phyloP scores from a whole-genome alignment of 805 yeast species.

The Brettanomyces naardenensis region DNA sequence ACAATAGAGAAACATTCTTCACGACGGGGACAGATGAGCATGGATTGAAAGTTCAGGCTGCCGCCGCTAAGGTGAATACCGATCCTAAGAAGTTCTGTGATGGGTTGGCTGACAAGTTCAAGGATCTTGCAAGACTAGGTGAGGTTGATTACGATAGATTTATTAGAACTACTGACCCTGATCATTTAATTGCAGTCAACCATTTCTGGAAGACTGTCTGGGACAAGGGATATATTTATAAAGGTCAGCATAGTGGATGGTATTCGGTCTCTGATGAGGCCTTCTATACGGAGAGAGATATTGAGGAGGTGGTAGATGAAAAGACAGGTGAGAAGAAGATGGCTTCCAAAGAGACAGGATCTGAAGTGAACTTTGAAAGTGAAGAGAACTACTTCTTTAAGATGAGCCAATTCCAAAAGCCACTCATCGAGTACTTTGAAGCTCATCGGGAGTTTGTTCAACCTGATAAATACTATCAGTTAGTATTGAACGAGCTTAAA shows the following conservation, averaged over 20 bases:
- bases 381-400: constrained; percentile 87
- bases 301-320: constrained; percentile 33
- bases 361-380: constrained; percentile 63
- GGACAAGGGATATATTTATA: constrained; percentile 60
- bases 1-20: constrained; percentile 38
- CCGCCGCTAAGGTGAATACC: constrained; percentile 48
- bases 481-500: constrained; percentile 52
- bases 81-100: constrained; percentile 70
- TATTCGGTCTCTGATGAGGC: constrained; percentile 92
- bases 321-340: constrained; percentile 23
- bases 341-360: constrained; percentile 62
- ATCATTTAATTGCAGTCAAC: constrained; percentile 60
- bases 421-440: constrained; percentile 42
- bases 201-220: constrained; percentile 61
- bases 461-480: constrained; percentile 51
- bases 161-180: constrained; percentile 83
- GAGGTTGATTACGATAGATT: constrained; percentile 64
- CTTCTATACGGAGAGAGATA: constrained; percentile 79
- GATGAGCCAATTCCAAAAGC: constrained; percentile 50
- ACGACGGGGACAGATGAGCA: constrained; percentile 97
- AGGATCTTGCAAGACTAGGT: constrained; percentile 48
- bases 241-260: constrained; percentile 89
- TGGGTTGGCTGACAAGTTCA: constrained; percentile 54
- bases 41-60: constrained; percentile 87
- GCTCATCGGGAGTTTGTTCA: constrained; percentile 50